Base-by-base conservation (phyloP, 2,329 filamentous ascomycete genomes). In the Drechslerella coelobrocha region DNA sequence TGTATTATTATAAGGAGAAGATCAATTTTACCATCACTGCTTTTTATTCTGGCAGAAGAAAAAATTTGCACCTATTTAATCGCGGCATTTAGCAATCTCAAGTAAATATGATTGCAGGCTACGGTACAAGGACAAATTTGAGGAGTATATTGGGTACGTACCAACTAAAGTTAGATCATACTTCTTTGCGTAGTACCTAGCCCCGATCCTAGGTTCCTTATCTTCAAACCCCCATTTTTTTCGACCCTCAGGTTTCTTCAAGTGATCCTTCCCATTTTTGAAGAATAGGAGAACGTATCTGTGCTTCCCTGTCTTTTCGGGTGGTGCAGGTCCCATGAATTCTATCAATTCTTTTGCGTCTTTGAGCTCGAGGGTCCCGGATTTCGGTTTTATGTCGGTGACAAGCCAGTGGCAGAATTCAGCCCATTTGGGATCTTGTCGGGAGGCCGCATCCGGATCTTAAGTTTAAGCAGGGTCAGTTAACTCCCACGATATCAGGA, bases 341-440 rank as follows among this genome's bases (percentile, higher is more conserved):
- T 78, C 73, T 45, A 81, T 75, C 14, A 82, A 68, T n/a, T 80
- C 78, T 17, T 77, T 65, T 5, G 81, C 73, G 19, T 75, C 73
- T 4, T 69, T 71, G 17, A 76, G 43, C 7, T 73, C 56, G n/a
- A 76, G 39, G 1, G 68, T 61, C 26, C 73, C 53, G 0, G 75
- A 74, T 5, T 74, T 48, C 2, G 72, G 56, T 19, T 75, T 76
- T 21, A 80, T 61, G 21, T 77, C 77, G 0, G 78, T 78, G 2
- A 79, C 78, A 50, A 82, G 79, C 79, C 80, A 82, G 74, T 82
- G 81, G 71, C 81, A 82, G 74, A 81, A 78, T 75, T 82, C 81
- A 5, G 80, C 78, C 80, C 79, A 81, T 61, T 80, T 78, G 1
- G 80, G 80, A 60, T 82, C 74, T 41, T 80, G 75, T 2, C 79